A percentile compares a stretch with the other conserved stretches of the same genome.
Evolutionary conservation across 1,284 basidiomycete species (phyloP).

Genomic region (Trichosporon ovoides): DNA sequence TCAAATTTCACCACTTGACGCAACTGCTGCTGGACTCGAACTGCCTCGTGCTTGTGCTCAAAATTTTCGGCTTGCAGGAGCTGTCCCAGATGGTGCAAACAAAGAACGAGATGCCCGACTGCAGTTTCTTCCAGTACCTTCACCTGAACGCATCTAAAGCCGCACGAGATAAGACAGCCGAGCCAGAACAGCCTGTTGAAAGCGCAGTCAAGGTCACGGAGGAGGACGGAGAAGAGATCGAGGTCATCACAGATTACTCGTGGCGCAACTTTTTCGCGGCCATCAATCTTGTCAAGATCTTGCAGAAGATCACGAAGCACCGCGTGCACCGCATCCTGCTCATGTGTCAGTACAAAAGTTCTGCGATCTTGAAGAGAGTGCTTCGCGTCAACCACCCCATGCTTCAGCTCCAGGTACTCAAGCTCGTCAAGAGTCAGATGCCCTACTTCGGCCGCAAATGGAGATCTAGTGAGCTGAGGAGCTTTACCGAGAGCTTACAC

Average conservation of each 20-base stretch:
- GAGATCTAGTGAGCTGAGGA: constrained; percentile 70
- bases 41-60: constrained; percentile 85
- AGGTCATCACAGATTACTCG: constrained; percentile 86
- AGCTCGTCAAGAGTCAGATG: constrained; percentile 97
- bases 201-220: constrained; percentile 35
- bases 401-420: constrained; percentile 92
- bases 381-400: constrained; percentile 89
- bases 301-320: constrained; percentile 96
- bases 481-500: background rate
- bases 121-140: constrained; percentile 93
- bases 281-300: constrained; percentile 97
- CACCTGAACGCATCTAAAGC: constrained; percentile 55
- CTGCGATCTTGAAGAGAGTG: constrained; percentile 90
- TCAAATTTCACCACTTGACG: constrained; percentile 97
- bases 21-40: constrained; percentile 94
- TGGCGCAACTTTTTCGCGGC: constrained; percentile 98
- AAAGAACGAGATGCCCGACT: constrained; percentile 61
- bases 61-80: constrained; percentile 97
- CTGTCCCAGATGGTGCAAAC: constrained; percentile 74
- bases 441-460: constrained; percentile 98
- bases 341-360: constrained; percentile 97
- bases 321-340: constrained; percentile 91
- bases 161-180: constrained; percentile 30
- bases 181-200: constrained; percentile 44
- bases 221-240: constrained; percentile 63